phyloP scores from a whole-genome alignment of 179 eudicot genomes.

The Pouteria campechiana region DNA sequence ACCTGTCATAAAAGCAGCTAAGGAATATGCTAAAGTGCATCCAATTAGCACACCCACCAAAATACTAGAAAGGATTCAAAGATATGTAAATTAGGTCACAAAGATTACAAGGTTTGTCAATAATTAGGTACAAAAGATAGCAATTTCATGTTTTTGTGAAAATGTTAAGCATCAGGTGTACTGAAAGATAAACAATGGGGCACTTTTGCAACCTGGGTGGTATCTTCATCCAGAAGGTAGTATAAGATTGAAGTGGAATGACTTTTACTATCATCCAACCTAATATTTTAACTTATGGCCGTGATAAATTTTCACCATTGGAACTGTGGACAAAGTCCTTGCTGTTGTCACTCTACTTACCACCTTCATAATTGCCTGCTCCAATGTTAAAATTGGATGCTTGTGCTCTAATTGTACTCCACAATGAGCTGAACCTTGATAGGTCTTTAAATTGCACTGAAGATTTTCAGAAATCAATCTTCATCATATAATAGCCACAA shows the following conservation, averaged over 20 bases:
- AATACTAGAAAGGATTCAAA: too few species aligned
- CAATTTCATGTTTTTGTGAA: background rate
- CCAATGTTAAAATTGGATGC: slow-evolving; percentile 64
- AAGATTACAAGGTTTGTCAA: background rate
- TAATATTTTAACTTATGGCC: slow-evolving; percentile 35
- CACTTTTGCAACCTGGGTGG: too few species aligned
- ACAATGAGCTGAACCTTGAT: slow-evolving; percentile 16
- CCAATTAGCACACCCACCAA: slow-evolving; percentile 74
- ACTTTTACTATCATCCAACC: background rate
- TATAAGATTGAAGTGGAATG: background rate
- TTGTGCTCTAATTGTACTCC: slow-evolving; percentile 24
- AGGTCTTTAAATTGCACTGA: slow-evolving; percentile 36
- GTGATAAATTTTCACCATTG: slow-evolving; percentile 27
- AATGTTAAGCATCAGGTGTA: too few species aligned
- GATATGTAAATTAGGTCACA: slow-evolving; percentile 12
- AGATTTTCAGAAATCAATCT: too few species aligned
- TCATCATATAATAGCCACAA: too few species aligned
- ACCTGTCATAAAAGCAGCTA: slow-evolving; percentile 65
- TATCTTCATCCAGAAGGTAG: too few species aligned
- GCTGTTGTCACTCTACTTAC: slow-evolving; percentile 27
- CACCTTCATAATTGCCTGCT: slow-evolving; percentile 49
- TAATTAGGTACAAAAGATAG: background rate
- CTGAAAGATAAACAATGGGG: too few species aligned
- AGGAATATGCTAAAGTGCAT: slow-evolving; percentile 56
- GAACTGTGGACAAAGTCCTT: slow-evolving; percentile 17